A percentile compares a stretch with the other conserved stretches of the same genome.
These are phyloP conservation scores for Aspergillus phoenicis DNA, from an alignment of 2,329 filamentous ascomycete species.

Conservation along the genomic window DNA sequence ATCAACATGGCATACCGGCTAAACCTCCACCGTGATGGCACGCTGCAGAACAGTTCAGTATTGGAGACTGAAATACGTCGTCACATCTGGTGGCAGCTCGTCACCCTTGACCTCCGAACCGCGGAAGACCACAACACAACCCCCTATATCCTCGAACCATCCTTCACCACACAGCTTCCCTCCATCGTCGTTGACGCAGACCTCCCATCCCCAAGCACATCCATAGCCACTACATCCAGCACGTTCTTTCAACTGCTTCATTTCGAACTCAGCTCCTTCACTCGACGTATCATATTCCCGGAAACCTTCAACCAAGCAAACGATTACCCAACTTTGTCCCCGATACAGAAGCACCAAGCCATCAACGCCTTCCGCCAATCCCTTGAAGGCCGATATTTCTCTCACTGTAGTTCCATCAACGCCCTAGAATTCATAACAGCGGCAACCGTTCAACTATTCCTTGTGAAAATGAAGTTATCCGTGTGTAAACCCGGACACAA, in stretches of 20 bases:
- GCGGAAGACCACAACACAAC: slow-evolving; percentile 18
- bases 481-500: slow-evolving; percentile 14
- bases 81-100: slow-evolving; percentile 31
- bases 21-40: slow-evolving; percentile 18
- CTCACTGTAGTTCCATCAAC: slow-evolving; percentile 17
- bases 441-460: slow-evolving; percentile 16
- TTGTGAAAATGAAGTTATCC: slow-evolving; percentile 19
- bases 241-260: slow-evolving; percentile 29
- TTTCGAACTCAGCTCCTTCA: slow-evolving; percentile 24
- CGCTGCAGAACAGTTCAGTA: background rate
- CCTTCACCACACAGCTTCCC: slow-evolving; percentile 19
- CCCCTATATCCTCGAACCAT: slow-evolving; percentile 17
- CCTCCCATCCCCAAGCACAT: slow-evolving; percentile 1
- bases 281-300: slow-evolving; percentile 26
- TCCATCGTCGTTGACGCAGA: slow-evolving; percentile 18
- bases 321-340: slow-evolving; percentile 16
- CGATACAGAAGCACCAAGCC: slow-evolving; percentile 19
- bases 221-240: background rate
- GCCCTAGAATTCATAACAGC: slow-evolving; percentile 20
- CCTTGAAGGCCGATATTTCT: slow-evolving; percentile 22
- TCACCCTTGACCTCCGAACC: slow-evolving; percentile 20
- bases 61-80: slow-evolving; percentile 26
- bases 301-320: slow-evolving; percentile 23
- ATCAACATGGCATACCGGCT: slow-evolving; percentile 19
- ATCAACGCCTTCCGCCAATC: slow-evolving; percentile 21